Percentiles rank a stretch among this genome's conserved stretches.
Evolutionary conservation across 1,284 basidiomycete genomes (phyloP).

Genomic region (Fereydounia khargensis): DNA sequence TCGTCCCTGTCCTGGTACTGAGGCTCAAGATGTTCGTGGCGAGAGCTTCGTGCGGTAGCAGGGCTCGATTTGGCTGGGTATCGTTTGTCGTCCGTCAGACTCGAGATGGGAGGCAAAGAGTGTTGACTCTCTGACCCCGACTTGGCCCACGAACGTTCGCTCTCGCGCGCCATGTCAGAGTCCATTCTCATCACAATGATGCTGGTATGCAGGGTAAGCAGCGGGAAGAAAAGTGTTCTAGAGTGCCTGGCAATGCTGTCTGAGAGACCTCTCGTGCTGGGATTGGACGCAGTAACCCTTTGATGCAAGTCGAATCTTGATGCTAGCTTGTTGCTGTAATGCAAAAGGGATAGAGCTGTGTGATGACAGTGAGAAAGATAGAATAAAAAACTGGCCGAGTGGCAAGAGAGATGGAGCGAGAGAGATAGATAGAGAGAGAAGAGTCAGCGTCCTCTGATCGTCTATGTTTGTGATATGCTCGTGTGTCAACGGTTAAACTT

Average conservation of each 20-base stretch:
- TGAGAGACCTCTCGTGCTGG: not conserved
- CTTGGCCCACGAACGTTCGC: too few relatives aligned
- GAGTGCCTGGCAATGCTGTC: too few relatives aligned
- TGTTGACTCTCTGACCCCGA: not conserved
- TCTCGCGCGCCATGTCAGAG: not conserved
- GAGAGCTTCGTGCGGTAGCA: not conserved
- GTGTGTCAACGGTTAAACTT: too few relatives aligned
- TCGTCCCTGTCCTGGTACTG: not conserved
- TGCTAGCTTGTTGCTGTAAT: too few relatives aligned
- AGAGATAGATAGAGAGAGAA: too few relatives aligned
- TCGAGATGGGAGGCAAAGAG: not conserved
- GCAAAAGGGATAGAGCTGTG: too few relatives aligned
- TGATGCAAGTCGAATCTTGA: too few relatives aligned
- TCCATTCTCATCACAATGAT: not conserved
- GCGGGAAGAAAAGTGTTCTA: not conserved
- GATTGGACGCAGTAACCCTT: not conserved
- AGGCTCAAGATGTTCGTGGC: not conserved
- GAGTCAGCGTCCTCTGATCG: too few relatives aligned
- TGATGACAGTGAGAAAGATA: too few relatives aligned
- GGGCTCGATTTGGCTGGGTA: not conserved
- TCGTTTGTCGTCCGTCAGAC: not conserved
- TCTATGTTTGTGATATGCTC: too few relatives aligned
- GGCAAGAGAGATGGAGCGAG: too few relatives aligned
- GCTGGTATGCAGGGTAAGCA: not conserved
- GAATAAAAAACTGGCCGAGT: too few relatives aligned